Percentiles rank a stretch among this genome's conserved stretches.
phyloP scores from a whole-genome alignment of 2,329 filamentous ascomycete species.

The Aspergillus sp. region DNA sequence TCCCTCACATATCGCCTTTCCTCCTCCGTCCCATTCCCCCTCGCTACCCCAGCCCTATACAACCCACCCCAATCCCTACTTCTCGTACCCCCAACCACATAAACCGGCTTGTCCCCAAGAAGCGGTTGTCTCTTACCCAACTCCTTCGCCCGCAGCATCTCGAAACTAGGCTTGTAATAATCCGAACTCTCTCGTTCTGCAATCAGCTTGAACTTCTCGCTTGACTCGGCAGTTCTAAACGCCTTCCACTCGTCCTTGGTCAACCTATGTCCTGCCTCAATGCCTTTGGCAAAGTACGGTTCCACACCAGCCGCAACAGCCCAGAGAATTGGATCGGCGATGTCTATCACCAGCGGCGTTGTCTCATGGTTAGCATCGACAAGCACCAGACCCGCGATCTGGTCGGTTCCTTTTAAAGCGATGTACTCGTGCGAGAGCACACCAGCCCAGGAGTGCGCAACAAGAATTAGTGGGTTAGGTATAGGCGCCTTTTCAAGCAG shows the following conservation, averaged over 20 bases:
- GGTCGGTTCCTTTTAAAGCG: constrained; percentile 9
- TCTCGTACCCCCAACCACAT: constrained; percentile 25
- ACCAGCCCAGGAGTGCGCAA: constrained; percentile 20
- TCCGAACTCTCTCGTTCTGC: neutral
- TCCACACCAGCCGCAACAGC: constrained; percentile 16
- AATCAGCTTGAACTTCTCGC: constrained; percentile 13
- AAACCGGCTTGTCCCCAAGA: constrained; percentile 24
- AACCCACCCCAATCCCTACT: constrained; percentile 31
- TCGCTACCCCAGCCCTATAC: constrained; percentile 32
- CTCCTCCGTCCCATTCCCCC: constrained; percentile 35
- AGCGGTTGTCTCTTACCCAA: constrained; percentile 26
- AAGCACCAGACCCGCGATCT: constrained; percentile 17
- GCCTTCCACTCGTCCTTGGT: constrained; percentile 13
- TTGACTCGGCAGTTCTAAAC: constrained; percentile 17
- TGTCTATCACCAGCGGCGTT: constrained; percentile 9
- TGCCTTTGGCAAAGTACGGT: constrained; percentile 17
- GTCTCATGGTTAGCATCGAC: constrained; percentile 21
- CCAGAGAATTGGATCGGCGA: constrained; percentile 14
- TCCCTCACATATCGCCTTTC: constrained; percentile 28
- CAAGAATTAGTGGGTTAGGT: constrained; percentile 13
- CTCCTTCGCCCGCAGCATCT: constrained; percentile 29
- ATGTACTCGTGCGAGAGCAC: constrained; percentile 18
- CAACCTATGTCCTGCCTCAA: constrained; percentile 11
- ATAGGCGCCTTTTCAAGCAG: constrained; percentile 9
- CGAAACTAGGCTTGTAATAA: constrained; percentile 20